Evolutionary conservation across 2,329 filamentous ascomycete species (phyloP).

Genomic region (Cytospora mali): DNA sequence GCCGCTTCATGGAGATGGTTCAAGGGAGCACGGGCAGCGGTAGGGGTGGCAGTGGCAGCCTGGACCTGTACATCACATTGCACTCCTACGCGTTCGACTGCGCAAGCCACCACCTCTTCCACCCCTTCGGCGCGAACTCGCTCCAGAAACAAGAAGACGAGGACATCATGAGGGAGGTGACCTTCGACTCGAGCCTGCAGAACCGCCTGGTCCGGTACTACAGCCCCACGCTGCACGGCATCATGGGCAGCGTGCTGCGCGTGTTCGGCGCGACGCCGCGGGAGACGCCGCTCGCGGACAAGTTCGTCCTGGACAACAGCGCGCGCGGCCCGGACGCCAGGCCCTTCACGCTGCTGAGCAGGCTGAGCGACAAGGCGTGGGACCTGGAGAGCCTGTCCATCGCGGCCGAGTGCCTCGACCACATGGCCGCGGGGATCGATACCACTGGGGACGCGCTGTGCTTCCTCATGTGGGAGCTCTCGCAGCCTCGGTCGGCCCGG

Average conservation of each 20-base stretch:
- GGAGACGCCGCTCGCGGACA: conserved; percentile 59
- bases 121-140: conserved; percentile 65
- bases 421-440: conserved; percentile 73
- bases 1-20: conserved; percentile 58
- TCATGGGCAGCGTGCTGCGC: conserved; percentile 50
- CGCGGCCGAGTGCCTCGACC: conserved; percentile 70
- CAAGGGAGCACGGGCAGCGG: conserved; percentile 40
- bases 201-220: conserved; percentile 64
- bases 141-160: conserved; percentile 58
- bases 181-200: conserved; percentile 68
- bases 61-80: conserved; percentile 66
- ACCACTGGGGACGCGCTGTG: conserved; percentile 71
- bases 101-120: conserved; percentile 70
- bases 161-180: conserved; percentile 68
- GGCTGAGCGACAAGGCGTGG: conserved; percentile 56
- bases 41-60: conserved; percentile 38
- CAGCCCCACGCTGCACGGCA: conserved; percentile 52
- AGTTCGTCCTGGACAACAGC: conserved; percentile 58
- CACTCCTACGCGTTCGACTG: conserved; percentile 73
- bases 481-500: conserved; percentile 55
- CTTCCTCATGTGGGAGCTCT: conserved; percentile 73
- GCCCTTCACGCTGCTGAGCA: conserved; percentile 60
- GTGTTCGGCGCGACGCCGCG: conserved; percentile 54
- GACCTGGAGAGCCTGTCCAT: conserved; percentile 56
- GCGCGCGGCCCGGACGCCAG: conserved; percentile 47